Conservation (phyloP, 169 alveolate genomes). For the Eimeria necatrix region DNA sequence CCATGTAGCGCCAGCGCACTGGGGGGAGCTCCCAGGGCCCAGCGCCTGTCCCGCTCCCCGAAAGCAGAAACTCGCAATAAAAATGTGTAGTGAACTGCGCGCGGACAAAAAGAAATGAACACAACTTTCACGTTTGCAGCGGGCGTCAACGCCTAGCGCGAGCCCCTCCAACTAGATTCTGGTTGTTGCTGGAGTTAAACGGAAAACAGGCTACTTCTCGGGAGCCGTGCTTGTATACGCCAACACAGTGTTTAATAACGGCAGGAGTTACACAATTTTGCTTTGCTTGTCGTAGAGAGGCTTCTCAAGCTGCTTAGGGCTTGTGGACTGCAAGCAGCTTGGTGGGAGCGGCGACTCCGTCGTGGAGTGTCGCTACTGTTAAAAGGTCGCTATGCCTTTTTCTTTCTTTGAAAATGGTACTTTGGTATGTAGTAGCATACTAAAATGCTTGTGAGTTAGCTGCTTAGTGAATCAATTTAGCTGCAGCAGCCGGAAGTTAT, state of each 20-base stretch:
- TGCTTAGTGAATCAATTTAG: no score
- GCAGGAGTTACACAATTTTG: background rate
- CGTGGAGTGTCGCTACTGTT: background rate
- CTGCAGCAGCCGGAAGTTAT: no score
- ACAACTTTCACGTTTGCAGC: background rate
- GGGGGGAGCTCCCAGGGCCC: constrained; percentile 33
- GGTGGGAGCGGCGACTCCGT: constrained; percentile 55
- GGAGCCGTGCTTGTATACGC: background rate
- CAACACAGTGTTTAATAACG: background rate
- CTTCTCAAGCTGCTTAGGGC: constrained; percentile 31
- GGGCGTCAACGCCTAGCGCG: constrained; percentile 27
- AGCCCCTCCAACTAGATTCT: constrained; percentile 50
- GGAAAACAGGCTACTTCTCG: background rate
- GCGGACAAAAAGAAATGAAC: background rate
- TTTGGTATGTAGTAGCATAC: no score
- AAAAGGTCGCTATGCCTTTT: no score
- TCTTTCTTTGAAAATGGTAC: no score
- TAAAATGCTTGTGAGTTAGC: no score
- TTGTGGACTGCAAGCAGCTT: constrained; percentile 49
- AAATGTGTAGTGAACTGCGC: background rate
- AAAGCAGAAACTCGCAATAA: background rate
- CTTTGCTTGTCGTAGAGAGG: background rate
- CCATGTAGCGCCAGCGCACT: background rate
- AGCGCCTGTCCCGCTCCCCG: background rate
- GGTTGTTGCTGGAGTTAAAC: constrained; percentile 4